A percentile compares a stretch with the other conserved stretches of the same genome.
phyloP scores from a whole-genome alignment of 768 basidiomycete genomes.

The Tylopilus vinaceipallidus region DNA sequence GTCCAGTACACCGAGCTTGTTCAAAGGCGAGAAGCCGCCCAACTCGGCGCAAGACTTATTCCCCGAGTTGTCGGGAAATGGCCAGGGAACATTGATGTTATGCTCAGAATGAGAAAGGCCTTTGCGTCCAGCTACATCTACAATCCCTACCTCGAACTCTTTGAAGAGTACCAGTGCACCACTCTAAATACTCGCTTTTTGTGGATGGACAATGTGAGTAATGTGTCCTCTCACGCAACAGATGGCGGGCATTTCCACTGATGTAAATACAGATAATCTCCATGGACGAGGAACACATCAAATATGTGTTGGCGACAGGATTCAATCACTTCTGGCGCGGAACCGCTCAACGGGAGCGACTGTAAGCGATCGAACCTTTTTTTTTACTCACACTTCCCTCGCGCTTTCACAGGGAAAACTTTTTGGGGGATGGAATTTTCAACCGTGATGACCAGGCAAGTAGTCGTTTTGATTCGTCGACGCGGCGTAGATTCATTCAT shows the following conservation, averaged over 20 bases:
- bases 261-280: constrained; percentile 55
- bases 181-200: constrained; percentile 68
- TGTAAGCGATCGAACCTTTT: constrained; percentile 40
- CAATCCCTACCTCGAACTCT: constrained; percentile 62
- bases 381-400: constrained; percentile 5
- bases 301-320: constrained; percentile 62
- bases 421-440: constrained; percentile 76
- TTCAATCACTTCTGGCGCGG: constrained; percentile 72
- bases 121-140: constrained; percentile 60
- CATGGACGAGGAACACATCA: constrained; percentile 70
- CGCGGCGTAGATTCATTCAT: constrained; percentile 7
- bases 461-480: neutral
- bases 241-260: neutral
- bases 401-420: constrained; percentile 35
- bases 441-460: constrained; percentile 71
- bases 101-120: constrained; percentile 52
- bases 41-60: constrained; percentile 50
- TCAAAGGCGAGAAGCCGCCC: constrained; percentile 44
- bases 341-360: constrained; percentile 57
- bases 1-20: constrained; percentile 33
- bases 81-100: constrained; percentile 76
- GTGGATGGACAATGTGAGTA: constrained; percentile 65
- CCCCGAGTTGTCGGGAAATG: constrained; percentile 64
- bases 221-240: neutral
- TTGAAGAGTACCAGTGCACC: constrained; percentile 67